Conservation (phyloP, 768 basidiomycete genomes). For the Fistulinella prunicolor region DNA sequence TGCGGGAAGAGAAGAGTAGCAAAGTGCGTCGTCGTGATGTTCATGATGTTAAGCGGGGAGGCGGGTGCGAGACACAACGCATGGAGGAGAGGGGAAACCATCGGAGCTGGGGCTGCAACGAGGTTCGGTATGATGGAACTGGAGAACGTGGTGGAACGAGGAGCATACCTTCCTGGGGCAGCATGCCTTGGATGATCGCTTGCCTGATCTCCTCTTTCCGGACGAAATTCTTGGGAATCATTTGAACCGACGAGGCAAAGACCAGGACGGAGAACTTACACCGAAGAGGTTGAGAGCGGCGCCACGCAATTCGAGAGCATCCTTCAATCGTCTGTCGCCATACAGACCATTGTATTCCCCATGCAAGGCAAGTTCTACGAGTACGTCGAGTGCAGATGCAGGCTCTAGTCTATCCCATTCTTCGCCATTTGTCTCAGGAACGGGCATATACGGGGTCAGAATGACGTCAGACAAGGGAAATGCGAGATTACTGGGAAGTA, state of each 20-base stretch:
- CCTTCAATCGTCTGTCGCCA: constrained; percentile 55
- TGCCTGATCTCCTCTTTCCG: constrained; percentile 67
- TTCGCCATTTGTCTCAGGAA: constrained; percentile 82
- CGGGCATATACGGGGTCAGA: constrained; percentile 71
- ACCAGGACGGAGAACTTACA: constrained; percentile 40
- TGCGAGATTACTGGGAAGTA: constrained; percentile 52
- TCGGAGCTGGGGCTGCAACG: constrained; percentile 34
- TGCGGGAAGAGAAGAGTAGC: constrained; percentile 78
- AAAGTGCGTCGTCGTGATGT: constrained; percentile 66
- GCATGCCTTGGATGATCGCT: constrained; percentile 70
- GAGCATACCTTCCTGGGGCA: constrained; percentile 51
- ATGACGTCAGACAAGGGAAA: constrained; percentile 67
- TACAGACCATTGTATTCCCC: constrained; percentile 82
- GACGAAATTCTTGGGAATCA: constrained; percentile 62
- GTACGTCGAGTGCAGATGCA: constrained; percentile 75
- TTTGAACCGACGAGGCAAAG: neutral
- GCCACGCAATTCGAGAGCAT: constrained; percentile 69
- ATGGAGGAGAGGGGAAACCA: constrained; percentile 66
- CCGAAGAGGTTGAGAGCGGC: constrained; percentile 83
- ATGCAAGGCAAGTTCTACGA: constrained; percentile 79
- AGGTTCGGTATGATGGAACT: neutral
- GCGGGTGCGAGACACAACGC: constrained; percentile 63
- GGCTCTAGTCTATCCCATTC: constrained; percentile 89
- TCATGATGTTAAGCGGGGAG: constrained; percentile 53
- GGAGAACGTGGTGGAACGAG: neutral